A percentile compares a stretch with the other conserved stretches of the same genome.
These are phyloP conservation scores for Cyanidiococcus yangmingshanensis DNA, from an alignment of 23 red algal genomes.

Conservation along the genomic window DNA sequence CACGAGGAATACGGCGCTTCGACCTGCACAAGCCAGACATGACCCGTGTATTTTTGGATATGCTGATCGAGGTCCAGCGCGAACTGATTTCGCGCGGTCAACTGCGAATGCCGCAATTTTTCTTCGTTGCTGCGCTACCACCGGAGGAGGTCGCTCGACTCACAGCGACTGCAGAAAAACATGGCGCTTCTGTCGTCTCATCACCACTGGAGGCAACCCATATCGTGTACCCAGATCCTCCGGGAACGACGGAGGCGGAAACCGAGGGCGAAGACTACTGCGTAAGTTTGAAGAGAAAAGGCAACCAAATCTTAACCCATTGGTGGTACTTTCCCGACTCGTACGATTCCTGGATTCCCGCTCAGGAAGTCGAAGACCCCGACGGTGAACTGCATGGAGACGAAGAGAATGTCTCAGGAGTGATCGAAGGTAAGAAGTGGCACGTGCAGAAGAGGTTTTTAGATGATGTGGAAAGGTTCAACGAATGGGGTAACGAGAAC, in stretches of 20 bases:
- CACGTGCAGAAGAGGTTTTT: constrained; percentile 88
- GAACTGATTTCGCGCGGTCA: constrained; percentile 30
- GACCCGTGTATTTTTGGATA: constrained; percentile 33
- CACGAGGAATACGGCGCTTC: constrained; percentile 46
- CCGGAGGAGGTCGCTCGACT: constrained; percentile 21
- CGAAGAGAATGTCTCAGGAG: constrained; percentile 5
- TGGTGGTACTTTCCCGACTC: constrained; percentile 99
- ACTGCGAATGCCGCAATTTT: constrained; percentile 45
- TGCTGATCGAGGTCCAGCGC: constrained; percentile 46
- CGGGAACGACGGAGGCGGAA: constrained; percentile 46
- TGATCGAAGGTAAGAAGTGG: constrained; percentile 22
- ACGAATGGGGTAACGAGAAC: constrained; percentile 87
- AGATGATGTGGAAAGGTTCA: constrained; percentile 64
- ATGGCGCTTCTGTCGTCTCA: constrained; percentile 65
- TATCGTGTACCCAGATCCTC: constrained; percentile 68
- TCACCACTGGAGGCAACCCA: constrained; percentile 44
- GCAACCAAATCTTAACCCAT: constrained; percentile 50
- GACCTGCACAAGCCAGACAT: constrained; percentile 49
- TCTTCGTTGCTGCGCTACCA: constrained; percentile 35
- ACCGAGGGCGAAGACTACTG: constrained; percentile 69
- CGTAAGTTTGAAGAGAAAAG: constrained; percentile 33
- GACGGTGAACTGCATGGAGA: constrained; percentile 29
- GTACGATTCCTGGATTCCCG: constrained; percentile 97
- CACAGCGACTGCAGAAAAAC: constrained; percentile 31
- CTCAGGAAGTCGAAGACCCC: constrained; percentile 43